Evolutionary conservation across 2,329 filamentous ascomycete species (phyloP).

Genomic region (Trichophyton mentagrophytes): DNA sequence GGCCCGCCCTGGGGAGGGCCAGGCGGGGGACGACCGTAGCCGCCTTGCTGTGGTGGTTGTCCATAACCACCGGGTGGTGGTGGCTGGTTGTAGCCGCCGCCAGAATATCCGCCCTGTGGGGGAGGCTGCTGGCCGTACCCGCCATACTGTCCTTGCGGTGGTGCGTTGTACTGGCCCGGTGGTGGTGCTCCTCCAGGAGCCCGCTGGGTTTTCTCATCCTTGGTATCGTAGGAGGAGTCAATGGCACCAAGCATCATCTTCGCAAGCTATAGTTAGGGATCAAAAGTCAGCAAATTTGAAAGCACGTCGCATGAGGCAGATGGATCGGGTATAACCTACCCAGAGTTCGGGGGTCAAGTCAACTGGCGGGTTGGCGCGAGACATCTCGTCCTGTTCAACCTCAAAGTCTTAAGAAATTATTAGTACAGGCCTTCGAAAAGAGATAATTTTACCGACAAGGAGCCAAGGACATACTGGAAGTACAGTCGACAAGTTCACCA

Average conservation of each 20-base stretch:
- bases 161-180: conserved; percentile 25
- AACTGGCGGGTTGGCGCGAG: conserved; percentile 47
- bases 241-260: conserved; percentile 57
- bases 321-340: conserved; percentile 25
- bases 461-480: conserved; percentile 44
- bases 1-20: conserved; percentile 10
- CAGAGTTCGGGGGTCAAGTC: conserved; percentile 53
- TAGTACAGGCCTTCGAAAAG: conserved; percentile 1
- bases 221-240: conserved; percentile 51
- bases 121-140: conserved; percentile 21
- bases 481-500: conserved; percentile 53
- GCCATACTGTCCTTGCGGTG: conserved; percentile 15
- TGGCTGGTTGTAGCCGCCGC: conserved; percentile 21
- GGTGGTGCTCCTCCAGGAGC: conserved; percentile 19
- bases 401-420: conserved; percentile 44
- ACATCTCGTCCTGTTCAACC: conserved; percentile 55
- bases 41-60: conserved; percentile 15
- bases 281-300: background rate
- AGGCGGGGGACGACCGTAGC: conserved; percentile 14
- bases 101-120: conserved; percentile 14
- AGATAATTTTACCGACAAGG: no score
- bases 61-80: conserved; percentile 16
- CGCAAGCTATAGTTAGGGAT: conserved; percentile 33
- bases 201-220: conserved; percentile 46
- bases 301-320: background rate